phyloP scores from a whole-genome alignment of 1,139 yeast genomes.

The Yamadazyma sp. region DNA sequence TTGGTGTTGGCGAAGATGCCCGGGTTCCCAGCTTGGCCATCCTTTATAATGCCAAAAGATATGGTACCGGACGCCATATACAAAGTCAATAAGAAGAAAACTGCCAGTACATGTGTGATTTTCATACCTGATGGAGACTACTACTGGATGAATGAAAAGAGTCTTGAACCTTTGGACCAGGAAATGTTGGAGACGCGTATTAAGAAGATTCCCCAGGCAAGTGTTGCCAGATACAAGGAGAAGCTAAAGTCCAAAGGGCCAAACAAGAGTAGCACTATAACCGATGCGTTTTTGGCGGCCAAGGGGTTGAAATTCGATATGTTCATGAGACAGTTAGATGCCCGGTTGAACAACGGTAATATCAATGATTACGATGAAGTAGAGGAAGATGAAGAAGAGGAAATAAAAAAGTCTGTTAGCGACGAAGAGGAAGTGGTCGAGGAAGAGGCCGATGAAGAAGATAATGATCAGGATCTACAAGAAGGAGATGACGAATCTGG shows the following conservation, averaged over 20 bases:
- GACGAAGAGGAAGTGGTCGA: slow-evolving; percentile 12
- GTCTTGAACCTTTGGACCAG: slow-evolving; percentile 31
- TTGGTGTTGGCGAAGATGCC: slow-evolving; percentile 49
- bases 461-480: slow-evolving; percentile 10
- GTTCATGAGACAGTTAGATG: slow-evolving; percentile 37
- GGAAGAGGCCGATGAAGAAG: slow-evolving; percentile 8
- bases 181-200: slow-evolving; percentile 29
- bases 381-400: slow-evolving; percentile 18
- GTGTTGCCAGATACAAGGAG: slow-evolving; percentile 20
- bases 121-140: slow-evolving; percentile 51
- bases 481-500: slow-evolving; percentile 5
- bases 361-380: slow-evolving; percentile 26
- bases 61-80: slow-evolving; percentile 40
- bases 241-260: slow-evolving; percentile 12
- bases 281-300: slow-evolving; percentile 43
- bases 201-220: slow-evolving; percentile 28
- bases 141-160: slow-evolving; percentile 47
- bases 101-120: slow-evolving; percentile 43
- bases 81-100: slow-evolving; percentile 35
- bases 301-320: slow-evolving; percentile 37
- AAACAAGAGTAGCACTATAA: slow-evolving; percentile 28
- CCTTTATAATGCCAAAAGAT: slow-evolving; percentile 45
- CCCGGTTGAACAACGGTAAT: slow-evolving; percentile 28
- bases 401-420: slow-evolving; percentile 15
- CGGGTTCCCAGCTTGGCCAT: slow-evolving; percentile 52